Evolutionary conservation across 495 filamentous ascomycete genomes (phyloP), one percentile per base, ranked within the genome.

Genomic region (Aspergillus nidulans): DNA sequence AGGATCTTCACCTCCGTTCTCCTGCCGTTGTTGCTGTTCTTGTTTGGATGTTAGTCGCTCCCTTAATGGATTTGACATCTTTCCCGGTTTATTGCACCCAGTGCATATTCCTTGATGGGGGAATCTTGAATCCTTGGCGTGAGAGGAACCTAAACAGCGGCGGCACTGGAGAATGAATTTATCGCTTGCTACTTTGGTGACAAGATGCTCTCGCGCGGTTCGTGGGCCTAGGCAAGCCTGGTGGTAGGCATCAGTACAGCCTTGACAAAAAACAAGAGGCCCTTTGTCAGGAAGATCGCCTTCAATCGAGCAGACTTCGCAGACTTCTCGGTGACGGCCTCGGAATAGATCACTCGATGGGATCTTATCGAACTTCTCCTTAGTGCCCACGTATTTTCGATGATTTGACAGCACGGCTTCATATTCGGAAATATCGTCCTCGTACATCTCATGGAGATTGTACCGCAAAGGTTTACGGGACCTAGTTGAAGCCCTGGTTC

Each of bases 131-230:
- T 97, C 89, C 60, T 89, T 92, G 47, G 80, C 80, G 49, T 76
- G 74, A 32, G 83, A 69, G 16, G 73, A 63, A 20, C 87, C 84
- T 40, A 97, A 74, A 63, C 95, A 99, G 39, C 85, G 87, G 53
- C 83, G 84, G 67, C 95, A 99, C 66, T 99, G 95, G 32, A 97
- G 72, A 36, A 97, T 85, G 60, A 94, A 97, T 15, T 87, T 74
- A 13, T 85, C 83, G 4, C 84, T 73, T 4, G 72, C 82, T 44
- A 97, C 74, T 67, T 96, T 97, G n/a, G 94, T 97, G 21, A 95
- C 90, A n/a, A 92, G 75, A 69, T 97, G 94, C 5, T 96, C 90
- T 40, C 95, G 80, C 10, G 59, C 67, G 26, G 73, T 80, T 16
- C 92, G 83, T n/a, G 74, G 67, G 18, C 91, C 90, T 13, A 99